A percentile compares a stretch with the other conserved stretches of the same genome.
Conservation (phyloP, 1,139 yeast species). For the Saccharomyces hybrid region DNA sequence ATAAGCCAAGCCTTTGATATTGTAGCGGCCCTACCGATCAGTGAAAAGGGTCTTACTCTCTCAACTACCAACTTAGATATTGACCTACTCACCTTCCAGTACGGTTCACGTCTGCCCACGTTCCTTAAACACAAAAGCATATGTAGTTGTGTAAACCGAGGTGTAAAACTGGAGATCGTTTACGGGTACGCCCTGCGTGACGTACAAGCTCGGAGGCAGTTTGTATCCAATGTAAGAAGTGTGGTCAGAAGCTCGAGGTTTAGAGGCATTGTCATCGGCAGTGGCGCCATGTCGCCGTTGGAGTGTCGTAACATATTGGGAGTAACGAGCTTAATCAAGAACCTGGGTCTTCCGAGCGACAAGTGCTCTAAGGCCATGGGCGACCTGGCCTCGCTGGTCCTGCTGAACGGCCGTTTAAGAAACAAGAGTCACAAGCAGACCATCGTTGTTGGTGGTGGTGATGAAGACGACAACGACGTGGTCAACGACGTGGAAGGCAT, state of each 20-base stretch:
- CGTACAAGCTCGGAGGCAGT: constrained; percentile 42
- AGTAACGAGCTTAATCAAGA: constrained; percentile 52
- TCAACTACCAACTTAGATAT: constrained; percentile 58
- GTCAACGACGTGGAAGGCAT: constrained; percentile 14
- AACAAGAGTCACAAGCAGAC: constrained; percentile 64
- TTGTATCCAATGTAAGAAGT: constrained; percentile 65
- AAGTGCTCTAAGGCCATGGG: constrained; percentile 55
- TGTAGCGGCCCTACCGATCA: constrained; percentile 70
- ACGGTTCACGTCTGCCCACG: constrained; percentile 59
- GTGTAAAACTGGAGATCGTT: constrained; percentile 72
- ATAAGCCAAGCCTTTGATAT: constrained; percentile 63
- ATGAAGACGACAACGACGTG: constrained; percentile 8
- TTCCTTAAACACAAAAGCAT: constrained; percentile 76
- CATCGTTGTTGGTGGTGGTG: constrained; percentile 40
- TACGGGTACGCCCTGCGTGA: constrained; percentile 52
- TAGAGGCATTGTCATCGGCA: constrained; percentile 68
- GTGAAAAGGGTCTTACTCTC: constrained; percentile 70
- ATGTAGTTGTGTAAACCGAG: constrained; percentile 70
- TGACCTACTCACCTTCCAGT: constrained; percentile 70
- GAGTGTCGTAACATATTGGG: constrained; percentile 63
- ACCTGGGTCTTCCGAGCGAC: constrained; percentile 52
- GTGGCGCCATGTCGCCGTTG: constrained; percentile 59
- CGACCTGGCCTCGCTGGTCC: constrained; percentile 52
- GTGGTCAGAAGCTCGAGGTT: constrained; percentile 77
- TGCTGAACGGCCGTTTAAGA: constrained; percentile 66